phyloP scores from a whole-genome alignment of 2,329 filamentous ascomycete species.

The Microdochium paspali region DNA sequence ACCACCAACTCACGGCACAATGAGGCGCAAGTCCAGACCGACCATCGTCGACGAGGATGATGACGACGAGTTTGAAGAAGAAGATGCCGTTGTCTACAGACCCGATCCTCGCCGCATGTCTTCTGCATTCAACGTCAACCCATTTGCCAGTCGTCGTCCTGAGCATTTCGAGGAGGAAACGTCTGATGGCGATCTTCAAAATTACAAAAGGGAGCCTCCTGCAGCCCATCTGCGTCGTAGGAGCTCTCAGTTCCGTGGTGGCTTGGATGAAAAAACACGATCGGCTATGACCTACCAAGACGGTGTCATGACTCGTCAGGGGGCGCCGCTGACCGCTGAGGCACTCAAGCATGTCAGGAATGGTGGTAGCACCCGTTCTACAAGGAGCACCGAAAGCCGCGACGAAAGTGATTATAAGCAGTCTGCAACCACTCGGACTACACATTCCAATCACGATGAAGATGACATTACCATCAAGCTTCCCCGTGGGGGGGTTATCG shows the following conservation, averaged over 20 bases:
- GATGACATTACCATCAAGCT: constrained; percentile 56
- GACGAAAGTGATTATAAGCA: constrained; percentile 56
- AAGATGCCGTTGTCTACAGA: not conserved
- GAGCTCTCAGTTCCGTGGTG: constrained; percentile 23
- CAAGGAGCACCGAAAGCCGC: constrained; percentile 47
- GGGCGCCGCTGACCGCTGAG: constrained; percentile 45
- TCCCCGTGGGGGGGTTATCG: constrained; percentile 44
- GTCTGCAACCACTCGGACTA: constrained; percentile 53
- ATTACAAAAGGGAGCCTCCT: constrained; percentile 7
- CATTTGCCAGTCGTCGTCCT: not conserved
- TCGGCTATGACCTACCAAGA: constrained; percentile 43
- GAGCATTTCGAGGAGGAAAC: not conserved
- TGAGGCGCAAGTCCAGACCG: constrained; percentile 13
- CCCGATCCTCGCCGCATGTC: not conserved
- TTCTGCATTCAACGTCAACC: not conserved
- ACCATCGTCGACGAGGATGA: not conserved
- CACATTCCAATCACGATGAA: constrained; percentile 40
- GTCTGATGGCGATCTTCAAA: constrained; percentile 6
- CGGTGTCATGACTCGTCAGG: constrained; percentile 26
- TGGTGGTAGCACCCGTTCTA: constrained; percentile 45
- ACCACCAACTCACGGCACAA: constrained; percentile 13
- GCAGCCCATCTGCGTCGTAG: constrained; percentile 21
- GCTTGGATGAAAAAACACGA: constrained; percentile 33
- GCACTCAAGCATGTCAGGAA: constrained; percentile 39
- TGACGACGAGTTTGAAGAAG: not conserved